These are phyloP conservation scores for Apophysomyces trapeziformis DNA, from an alignment of 371 early-diverging fungal species.

Conservation along the genomic window DNA sequence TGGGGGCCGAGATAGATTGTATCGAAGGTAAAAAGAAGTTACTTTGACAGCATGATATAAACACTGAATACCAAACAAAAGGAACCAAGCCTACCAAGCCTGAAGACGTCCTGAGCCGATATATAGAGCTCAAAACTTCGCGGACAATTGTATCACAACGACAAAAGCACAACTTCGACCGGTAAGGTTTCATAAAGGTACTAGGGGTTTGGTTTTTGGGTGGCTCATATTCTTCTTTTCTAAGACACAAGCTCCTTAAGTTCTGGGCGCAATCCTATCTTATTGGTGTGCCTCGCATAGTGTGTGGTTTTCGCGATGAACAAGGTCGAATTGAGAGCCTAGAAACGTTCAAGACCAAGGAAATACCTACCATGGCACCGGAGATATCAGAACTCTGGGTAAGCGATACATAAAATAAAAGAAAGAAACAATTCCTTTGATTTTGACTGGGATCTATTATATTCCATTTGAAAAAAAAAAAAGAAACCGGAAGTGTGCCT, in stretches of 20 bases:
- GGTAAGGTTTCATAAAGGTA: conserved; percentile 33
- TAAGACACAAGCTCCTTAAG: conserved; percentile 80
- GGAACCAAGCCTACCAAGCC: conserved; percentile 38
- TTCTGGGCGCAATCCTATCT: conserved; percentile 95
- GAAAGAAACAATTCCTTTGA: not conserved
- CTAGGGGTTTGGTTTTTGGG: too few species aligned
- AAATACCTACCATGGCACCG: conserved; percentile 81
- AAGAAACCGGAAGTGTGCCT: conserved; percentile 56
- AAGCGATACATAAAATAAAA: conserved; percentile 17
- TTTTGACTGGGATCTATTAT: not conserved
- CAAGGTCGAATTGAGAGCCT: conserved; percentile 61
- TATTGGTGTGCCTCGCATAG: conserved; percentile 81
- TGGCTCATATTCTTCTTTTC: not conserved
- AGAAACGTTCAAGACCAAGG: conserved; percentile 71
- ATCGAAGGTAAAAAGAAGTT: conserved; percentile 43
- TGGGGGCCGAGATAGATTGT: conserved; percentile 96
- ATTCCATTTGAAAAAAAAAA: not conserved
- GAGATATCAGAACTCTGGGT: conserved; percentile 66
- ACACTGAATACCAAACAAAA: conserved; percentile 4
- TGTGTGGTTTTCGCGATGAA: conserved; percentile 88
- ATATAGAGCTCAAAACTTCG: conserved; percentile 91
- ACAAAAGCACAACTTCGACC: conserved; percentile 68
- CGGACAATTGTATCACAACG: conserved; percentile 60
- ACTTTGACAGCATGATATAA: not conserved
- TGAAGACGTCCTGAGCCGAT: conserved; percentile 55